Evolutionary conservation across 495 filamentous ascomycete species (phyloP).

Genomic region (Evansstolkia leycettana): DNA sequence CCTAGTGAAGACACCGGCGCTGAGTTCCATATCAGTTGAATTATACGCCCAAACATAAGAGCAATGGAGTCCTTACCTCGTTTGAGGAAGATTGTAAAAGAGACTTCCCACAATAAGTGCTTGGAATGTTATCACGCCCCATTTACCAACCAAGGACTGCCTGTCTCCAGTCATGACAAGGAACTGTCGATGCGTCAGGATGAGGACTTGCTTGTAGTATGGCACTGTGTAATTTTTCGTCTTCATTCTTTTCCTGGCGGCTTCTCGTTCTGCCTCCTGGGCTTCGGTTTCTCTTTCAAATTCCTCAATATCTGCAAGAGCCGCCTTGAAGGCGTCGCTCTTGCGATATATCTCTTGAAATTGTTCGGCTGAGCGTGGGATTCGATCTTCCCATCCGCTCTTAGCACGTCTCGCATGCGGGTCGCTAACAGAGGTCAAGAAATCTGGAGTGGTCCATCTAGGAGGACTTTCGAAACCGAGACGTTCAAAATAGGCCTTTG

Average conservation of each 20-base stretch:
- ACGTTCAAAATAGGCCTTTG: slow-evolving; percentile 49
- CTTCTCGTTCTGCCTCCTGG: slow-evolving; percentile 33
- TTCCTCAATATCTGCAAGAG: slow-evolving; percentile 28
- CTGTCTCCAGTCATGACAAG: slow-evolving; percentile 52
- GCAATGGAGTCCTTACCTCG: slow-evolving; percentile 18
- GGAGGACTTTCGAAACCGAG: slow-evolving; percentile 48
- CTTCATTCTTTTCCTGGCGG: slow-evolving; percentile 29
- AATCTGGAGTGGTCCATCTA: slow-evolving; percentile 57
- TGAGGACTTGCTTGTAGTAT: slow-evolving; percentile 54
- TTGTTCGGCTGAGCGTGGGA: slow-evolving; percentile 47
- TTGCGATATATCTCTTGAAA: slow-evolving; percentile 43
- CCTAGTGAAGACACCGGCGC: slow-evolving; percentile 32
- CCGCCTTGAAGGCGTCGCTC: slow-evolving; percentile 24
- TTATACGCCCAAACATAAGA: neutral
- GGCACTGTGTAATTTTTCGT: slow-evolving; percentile 53
- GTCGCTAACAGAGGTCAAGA: slow-evolving; percentile 56
- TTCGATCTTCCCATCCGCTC: slow-evolving; percentile 44
- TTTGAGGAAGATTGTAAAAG: slow-evolving; percentile 58
- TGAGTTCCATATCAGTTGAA: slow-evolving; percentile 3
- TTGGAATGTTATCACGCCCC: slow-evolving; percentile 55
- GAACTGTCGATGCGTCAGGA: slow-evolving; percentile 56
- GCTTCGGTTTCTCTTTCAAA: slow-evolving; percentile 40
- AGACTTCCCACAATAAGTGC: slow-evolving; percentile 65
- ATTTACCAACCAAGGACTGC: slow-evolving; percentile 36
- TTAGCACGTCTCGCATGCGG: slow-evolving; percentile 46